A percentile compares a stretch with the other conserved stretches of the same genome.
Evolutionary conservation across 441 rosid species (phyloP).

Genomic region (Euphorbia corollata): DNA sequence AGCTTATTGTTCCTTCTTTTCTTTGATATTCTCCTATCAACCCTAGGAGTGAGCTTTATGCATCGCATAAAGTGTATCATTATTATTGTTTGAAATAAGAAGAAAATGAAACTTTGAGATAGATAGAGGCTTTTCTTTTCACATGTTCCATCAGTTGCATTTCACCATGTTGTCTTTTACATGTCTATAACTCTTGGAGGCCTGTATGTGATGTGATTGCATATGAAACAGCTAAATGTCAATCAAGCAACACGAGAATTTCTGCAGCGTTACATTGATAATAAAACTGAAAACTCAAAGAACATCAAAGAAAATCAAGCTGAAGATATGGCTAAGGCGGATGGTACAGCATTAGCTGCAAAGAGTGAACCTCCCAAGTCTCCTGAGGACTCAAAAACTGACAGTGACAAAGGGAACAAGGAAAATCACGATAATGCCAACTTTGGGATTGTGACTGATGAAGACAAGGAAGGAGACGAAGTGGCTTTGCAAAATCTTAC

Average conservation of each 20-base stretch:
- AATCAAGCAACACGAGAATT: conserved; percentile 86
- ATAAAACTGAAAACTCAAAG: conserved; percentile 63
- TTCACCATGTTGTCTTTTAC: neutral
- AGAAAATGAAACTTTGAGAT: neutral
- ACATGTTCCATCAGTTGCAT: neutral
- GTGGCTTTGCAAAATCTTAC: conserved; percentile 66
- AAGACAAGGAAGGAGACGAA: conserved; percentile 71
- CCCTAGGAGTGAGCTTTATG: neutral
- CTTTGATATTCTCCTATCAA: neutral
- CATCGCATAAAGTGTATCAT: too few relatives aligned
- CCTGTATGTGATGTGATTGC: conserved; percentile 12
- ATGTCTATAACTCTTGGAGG: neutral
- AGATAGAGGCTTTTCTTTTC: neutral
- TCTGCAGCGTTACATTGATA: conserved; percentile 70
- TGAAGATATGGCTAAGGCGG: conserved; percentile 40
- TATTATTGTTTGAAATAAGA: neutral
- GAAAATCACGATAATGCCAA: conserved; percentile 50
- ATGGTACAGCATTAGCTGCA: conserved; percentile 32
- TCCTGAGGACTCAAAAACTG: conserved; percentile 43
- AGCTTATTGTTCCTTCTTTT: neutral
- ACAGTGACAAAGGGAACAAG: conserved; percentile 42
- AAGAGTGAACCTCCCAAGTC: conserved; percentile 37
- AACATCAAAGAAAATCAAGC: conserved; percentile 49
- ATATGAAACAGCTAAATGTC: conserved; percentile 60
- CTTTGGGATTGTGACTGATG: conserved; percentile 71